Evolutionary conservation across 2,329 filamentous ascomycete species (phyloP), one percentile per base, ranked within the genome.

Genomic region (Penicillium sp.): DNA sequence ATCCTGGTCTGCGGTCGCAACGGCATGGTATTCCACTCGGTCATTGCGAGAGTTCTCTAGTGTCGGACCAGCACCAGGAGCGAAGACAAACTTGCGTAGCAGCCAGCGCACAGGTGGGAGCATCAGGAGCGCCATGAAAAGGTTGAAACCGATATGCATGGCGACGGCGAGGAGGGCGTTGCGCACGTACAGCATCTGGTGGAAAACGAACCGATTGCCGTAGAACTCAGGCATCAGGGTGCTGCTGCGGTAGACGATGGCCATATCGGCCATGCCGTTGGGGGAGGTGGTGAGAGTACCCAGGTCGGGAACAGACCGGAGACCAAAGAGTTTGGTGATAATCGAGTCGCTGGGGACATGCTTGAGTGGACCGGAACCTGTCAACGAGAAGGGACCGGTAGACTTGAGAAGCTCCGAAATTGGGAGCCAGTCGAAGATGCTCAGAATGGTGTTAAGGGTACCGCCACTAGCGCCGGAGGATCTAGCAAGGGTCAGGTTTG

Each of bases 391-490:
- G 19, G 82, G 83, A 47, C 78, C 74, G 69, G 78, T 75, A 29
- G 77, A 69, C 55, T 78, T 78, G 19, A 71, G 69, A 4, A 87
- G 63, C 31, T 84, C 74, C n/a, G 67, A 69, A 7, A 63, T 69
- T 64, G 73, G 81, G 78, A 62, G 76, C 64, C 57, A 79, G 46
- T 73, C 79, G 59, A 85, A 78, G 9, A 84, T 68, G 31, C 77
- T 82, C 14, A 97, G 72, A 4, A 87, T 77, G 0, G 91, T 92
- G 33, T 84, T 81, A 4, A 93, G 74, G 2, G 90, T 87, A 35
- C 85, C 85, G 27, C 85, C 85, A 52, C 82, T 85, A 3, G 79
- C 72, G 6, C 76, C 76, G 5, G 78, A 76, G 22, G 67, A 65
- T 55, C 72, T 74, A 37, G 24, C 3, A 10, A 11, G n/a, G 8